Conservation (phyloP, 2,329 filamentous ascomycete genomes). For the Lasiodiplodia theobromae region DNA sequence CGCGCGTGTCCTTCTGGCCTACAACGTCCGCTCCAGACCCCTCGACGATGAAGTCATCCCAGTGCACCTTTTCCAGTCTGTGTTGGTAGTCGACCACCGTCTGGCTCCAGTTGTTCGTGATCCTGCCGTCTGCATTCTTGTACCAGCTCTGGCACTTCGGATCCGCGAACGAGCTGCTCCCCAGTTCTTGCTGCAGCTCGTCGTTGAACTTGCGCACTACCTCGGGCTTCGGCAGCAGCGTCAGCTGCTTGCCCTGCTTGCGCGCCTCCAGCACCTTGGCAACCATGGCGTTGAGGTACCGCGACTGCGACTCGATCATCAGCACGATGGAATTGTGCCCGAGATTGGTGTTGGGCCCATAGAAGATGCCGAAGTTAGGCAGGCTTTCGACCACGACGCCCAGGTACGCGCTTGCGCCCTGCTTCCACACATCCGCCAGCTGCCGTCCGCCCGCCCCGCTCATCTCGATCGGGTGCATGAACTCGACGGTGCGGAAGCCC, state of each 20-base stretch:
- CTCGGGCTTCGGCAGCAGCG: conserved; percentile 53
- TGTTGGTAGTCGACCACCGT: conserved; percentile 65
- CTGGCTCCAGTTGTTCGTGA: conserved; percentile 65
- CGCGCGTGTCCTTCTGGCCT: conserved; percentile 42
- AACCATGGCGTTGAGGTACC: conserved; percentile 62
- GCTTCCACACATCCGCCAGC: conserved; percentile 61
- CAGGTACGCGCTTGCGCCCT: conserved; percentile 55
- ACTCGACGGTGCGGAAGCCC: conserved; percentile 65
- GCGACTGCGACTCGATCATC: conserved; percentile 67
- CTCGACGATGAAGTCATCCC: conserved; percentile 52
- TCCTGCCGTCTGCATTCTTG: conserved; percentile 60
- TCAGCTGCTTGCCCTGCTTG: conserved; percentile 48
- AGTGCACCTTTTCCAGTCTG: conserved; percentile 50
- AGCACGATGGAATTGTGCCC: conserved; percentile 66
- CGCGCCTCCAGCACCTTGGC: conserved; percentile 56
- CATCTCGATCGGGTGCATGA: conserved; percentile 65
- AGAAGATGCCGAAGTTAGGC: conserved; percentile 65
- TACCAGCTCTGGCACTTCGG: conserved; percentile 64
- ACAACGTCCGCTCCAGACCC: conserved; percentile 46
- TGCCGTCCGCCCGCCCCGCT: conserved; percentile 53
- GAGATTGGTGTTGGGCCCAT: conserved; percentile 63
- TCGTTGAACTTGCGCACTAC: conserved; percentile 55
- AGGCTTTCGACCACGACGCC: conserved; percentile 60
- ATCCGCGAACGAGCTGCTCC: conserved; percentile 59
- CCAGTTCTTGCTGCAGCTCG: conserved; percentile 54